Conservation (phyloP, 179 eudicot species). For the Carnegiea gigantea region DNA sequence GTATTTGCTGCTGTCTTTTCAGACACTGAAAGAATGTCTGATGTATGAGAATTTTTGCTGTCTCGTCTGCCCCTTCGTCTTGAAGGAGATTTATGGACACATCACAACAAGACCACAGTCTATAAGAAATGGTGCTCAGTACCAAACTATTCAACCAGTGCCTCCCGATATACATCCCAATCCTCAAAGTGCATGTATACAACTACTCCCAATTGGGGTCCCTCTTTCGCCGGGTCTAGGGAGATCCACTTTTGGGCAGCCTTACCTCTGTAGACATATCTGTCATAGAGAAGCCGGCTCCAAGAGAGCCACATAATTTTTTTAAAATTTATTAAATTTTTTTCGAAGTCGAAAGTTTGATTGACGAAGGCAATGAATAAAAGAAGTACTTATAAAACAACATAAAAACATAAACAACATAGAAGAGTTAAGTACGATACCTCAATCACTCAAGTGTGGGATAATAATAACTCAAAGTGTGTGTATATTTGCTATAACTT, state of each 20-base stretch:
- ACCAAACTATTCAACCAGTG: conserved; percentile 59
- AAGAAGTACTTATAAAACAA: no score
- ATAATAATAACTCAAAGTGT: conserved; percentile 49
- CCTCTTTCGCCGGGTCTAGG: no score
- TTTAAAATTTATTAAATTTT: no score
- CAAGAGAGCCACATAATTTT: background rate
- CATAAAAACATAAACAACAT: no score
- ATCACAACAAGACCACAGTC: conserved; percentile 58
- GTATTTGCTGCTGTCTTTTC: background rate
- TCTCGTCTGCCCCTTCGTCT: conserved; percentile 9
- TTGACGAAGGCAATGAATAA: no score
- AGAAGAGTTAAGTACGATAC: no score
- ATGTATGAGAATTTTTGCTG: conserved; percentile 4
- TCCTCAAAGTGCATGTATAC: conserved; percentile 64
- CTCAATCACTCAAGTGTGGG: no score
- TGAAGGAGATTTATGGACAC: conserved; percentile 61
- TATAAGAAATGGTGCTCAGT: conserved; percentile 54
- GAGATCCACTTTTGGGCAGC: no score
- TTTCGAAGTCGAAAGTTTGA: no score
- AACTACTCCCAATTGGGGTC: no score
- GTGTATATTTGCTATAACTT: conserved; percentile 22
- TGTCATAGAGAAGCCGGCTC: no score
- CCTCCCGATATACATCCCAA: conserved; percentile 54
- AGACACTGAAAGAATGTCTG: conserved; percentile 1
- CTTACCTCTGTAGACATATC: no score